A percentile compares a stretch with the other conserved stretches of the same genome.
Evolutionary conservation across 2,329 filamentous ascomycete genomes (phyloP).

Genomic region (Apiospora malaysiana): DNA sequence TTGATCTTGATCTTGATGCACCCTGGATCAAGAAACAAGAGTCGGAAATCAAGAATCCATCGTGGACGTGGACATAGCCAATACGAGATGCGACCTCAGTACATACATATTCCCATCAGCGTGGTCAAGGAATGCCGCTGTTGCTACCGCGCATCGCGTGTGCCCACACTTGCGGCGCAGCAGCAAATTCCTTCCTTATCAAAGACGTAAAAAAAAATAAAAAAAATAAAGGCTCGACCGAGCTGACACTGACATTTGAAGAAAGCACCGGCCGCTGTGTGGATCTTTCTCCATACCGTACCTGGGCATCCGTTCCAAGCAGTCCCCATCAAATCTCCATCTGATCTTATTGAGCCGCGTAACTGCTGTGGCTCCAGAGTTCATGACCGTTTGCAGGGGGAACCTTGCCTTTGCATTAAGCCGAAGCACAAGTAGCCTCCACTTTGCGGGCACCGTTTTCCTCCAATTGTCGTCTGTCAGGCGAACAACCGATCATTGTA

Average conservation of each 20-base stretch:
- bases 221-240: too few relatives aligned
- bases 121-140: too few relatives aligned
- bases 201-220: too few relatives aligned
- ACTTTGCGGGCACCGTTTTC: neutral
- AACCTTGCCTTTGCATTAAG: neutral
- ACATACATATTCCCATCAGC: too few relatives aligned
- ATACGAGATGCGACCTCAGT: constrained; percentile 7
- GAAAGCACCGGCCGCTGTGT: constrained; percentile 3
- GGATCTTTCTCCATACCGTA: neutral
- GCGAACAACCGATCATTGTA: neutral
- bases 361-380: constrained; percentile 1
- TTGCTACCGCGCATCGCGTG: too few relatives aligned
- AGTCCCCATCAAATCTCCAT: neutral
- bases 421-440: neutral
- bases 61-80: too few relatives aligned
- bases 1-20: neutral
- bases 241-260: neutral
- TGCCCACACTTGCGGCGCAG: too few relatives aligned
- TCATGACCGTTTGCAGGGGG: neutral
- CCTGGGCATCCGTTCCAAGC: too few relatives aligned
- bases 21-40: too few relatives aligned
- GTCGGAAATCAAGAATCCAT: neutral
- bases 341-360: constrained; percentile 18
- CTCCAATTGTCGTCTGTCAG: constrained; percentile 3
- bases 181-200: too few relatives aligned